phyloP scores from a whole-genome alignment of 371 early-diverging fungal species.

The Sporodiniella umbellata region DNA sequence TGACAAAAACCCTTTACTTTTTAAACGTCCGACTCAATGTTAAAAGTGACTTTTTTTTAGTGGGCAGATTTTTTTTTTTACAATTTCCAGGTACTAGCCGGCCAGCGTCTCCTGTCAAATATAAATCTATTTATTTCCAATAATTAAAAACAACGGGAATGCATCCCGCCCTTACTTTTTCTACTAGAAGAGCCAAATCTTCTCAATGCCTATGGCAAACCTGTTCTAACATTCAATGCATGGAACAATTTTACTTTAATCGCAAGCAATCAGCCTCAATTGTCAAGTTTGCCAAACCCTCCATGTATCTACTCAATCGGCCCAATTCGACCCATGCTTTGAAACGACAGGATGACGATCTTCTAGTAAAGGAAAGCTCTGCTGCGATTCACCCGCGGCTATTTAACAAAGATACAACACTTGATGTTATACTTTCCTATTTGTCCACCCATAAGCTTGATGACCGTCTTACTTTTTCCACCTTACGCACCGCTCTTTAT shows the following conservation, averaged over 20 bases:
- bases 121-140: not conserved
- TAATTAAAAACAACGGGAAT: slow-evolving; percentile 3
- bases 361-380: not conserved
- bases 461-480: slow-evolving; percentile 17
- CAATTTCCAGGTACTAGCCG: not conserved
- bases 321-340: slow-evolving; percentile 1
- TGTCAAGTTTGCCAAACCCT: slow-evolving; percentile 3
- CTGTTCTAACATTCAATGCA: not conserved
- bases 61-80: slow-evolving; percentile 4
- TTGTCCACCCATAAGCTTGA: not conserved
- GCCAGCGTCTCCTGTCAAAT: not conserved
- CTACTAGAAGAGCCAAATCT: slow-evolving; percentile 21
- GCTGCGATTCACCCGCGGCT: slow-evolving; percentile 7
- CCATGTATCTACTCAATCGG: slow-evolving; percentile 7
- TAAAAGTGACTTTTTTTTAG: not conserved
- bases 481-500: slow-evolving; percentile 31
- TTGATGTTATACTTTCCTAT: not conserved
- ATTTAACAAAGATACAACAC: slow-evolving; percentile 10
- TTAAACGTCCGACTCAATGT: no score
- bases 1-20: no score
- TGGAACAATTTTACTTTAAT: slow-evolving; percentile 1
- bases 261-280: not conserved
- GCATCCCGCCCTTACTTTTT: slow-evolving; percentile 26
- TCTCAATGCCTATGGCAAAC: slow-evolving; percentile 15
- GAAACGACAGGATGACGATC: slow-evolving; percentile 2